Percentiles rank a stretch among this genome's conserved stretches.
phyloP scores from a whole-genome alignment of 176 grass and related monocot genomes.

The Musa troglodytarum region DNA sequence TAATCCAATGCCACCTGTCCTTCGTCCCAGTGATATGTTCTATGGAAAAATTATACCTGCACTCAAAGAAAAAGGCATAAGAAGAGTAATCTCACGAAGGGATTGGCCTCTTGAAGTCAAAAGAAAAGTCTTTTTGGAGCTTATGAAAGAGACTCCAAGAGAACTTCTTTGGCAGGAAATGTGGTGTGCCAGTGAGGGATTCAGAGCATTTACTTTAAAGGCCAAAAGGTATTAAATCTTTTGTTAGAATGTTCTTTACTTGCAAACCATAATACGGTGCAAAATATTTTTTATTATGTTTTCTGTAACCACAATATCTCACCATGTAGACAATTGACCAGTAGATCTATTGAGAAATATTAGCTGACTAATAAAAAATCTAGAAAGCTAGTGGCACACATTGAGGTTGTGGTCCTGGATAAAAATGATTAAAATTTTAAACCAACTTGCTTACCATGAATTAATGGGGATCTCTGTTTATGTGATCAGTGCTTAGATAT shows the following conservation, averaged over 20 bases:
- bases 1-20: constrained; percentile 62
- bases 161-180: constrained; percentile 92
- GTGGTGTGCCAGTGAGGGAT: constrained; percentile 96
- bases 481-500: no score
- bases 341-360: background rate
- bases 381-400: no score
- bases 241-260: constrained; percentile 12
- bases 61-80: constrained; percentile 98
- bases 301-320: background rate
- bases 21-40: constrained; percentile 94
- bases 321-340: background rate
- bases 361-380: no score
- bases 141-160: constrained; percentile 92
- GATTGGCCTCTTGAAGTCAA: constrained; percentile 98
- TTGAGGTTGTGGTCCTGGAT: no score
- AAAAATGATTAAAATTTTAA: no score
- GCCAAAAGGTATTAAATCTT: constrained; percentile 58
- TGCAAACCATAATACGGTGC: background rate
- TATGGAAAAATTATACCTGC: constrained; percentile 99
- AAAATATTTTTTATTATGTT: background rate
- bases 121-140: constrained; percentile 84
- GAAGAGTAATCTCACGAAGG: constrained; percentile 92
- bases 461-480: no score
- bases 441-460: no score
- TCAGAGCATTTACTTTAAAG: constrained; percentile 84